Evolutionary conservation across 768 basidiomycete species (phyloP), one percentile per base, ranked within the genome.

Genomic region (Rhodotorula paludigena): DNA sequence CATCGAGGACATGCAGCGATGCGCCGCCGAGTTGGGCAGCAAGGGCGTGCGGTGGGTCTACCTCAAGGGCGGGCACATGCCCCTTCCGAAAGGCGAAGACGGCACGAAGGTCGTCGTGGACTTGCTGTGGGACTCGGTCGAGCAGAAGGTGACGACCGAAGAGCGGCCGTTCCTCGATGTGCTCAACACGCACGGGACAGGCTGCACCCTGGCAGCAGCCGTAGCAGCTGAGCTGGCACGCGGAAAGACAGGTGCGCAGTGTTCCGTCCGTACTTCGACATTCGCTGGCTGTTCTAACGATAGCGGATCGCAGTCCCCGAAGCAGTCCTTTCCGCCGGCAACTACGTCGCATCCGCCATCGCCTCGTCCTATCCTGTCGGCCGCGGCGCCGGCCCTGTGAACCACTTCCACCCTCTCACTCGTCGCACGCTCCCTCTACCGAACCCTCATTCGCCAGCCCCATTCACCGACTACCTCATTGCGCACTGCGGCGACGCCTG

Each of bases 51-150:
- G 78, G 3, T 84, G 85, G 2, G 86, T 90, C 0, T 80, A 94
- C 18, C 77, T 96, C 61, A 97, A 94, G 76, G 92, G 92, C 3
- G 92, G 92, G 0, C 92, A 96, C 75, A 73, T 90, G 20, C 77
- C 77, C 0, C 77, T 83, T 18, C 57, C 55, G 56, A 55, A 57
- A 47, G 49, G 45, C 16, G 54, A 55, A 15, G 39, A 20, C 9
- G 69, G 66, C 5, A 33, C 44, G 20, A 70, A 75, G 30, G 74
- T 87, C 32, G 87, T 89, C 18, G 85, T 86, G 45, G 89, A 89
- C 73, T 81, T 89, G 2, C 79, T 91, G 5, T 82, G 80, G 61
- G 68, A 72, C 28, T 72, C 76, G 52, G 76, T 25, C 47, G 21
- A 21, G 44, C 44, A 78, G 20, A 71, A 73, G 8, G 69, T 73